These are phyloP conservation scores for Bauhinia variegata DNA, from an alignment of 306 rosid species.

Conservation along the genomic window DNA sequence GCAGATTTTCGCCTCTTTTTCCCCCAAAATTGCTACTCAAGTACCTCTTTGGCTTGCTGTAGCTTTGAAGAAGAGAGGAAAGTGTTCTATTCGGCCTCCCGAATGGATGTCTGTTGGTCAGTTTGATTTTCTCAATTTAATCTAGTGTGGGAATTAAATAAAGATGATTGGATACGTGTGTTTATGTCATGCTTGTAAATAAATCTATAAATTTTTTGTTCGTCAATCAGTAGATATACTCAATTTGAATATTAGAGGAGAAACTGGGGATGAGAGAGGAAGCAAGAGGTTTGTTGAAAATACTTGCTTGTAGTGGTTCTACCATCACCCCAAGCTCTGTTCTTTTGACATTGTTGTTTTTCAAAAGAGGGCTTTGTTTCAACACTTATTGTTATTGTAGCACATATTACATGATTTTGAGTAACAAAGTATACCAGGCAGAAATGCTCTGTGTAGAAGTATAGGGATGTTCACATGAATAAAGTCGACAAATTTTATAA, in stretches of 20 bases:
- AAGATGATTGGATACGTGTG: no score
- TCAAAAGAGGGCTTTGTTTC: not conserved
- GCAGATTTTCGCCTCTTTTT: constrained; percentile 87
- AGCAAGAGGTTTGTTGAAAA: not conserved
- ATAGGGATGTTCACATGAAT: not conserved
- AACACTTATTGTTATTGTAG: not conserved
- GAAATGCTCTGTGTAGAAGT: not conserved
- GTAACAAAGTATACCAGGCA: not conserved
- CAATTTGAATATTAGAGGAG: not conserved
- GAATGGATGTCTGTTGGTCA: constrained; percentile 86
- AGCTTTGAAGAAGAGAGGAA: constrained; percentile 86
- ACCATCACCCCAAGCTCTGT: no score
- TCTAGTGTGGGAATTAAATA: no score
- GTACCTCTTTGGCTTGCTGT: constrained; percentile 91
- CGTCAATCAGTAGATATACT: not conserved
- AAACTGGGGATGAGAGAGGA: not conserved
- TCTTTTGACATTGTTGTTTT: not conserved
- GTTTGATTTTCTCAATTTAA: constrained; percentile 24
- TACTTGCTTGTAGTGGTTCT: not conserved
- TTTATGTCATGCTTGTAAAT: not conserved
- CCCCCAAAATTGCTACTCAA: constrained; percentile 72
- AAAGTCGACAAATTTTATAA: not conserved
- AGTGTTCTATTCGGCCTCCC: constrained; percentile 75
- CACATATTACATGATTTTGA: not conserved
- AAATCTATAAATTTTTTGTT: no score